Evolutionary conservation across 805 yeast species (phyloP).

Genomic region (Saccharomycopsis lassenensis): DNA sequence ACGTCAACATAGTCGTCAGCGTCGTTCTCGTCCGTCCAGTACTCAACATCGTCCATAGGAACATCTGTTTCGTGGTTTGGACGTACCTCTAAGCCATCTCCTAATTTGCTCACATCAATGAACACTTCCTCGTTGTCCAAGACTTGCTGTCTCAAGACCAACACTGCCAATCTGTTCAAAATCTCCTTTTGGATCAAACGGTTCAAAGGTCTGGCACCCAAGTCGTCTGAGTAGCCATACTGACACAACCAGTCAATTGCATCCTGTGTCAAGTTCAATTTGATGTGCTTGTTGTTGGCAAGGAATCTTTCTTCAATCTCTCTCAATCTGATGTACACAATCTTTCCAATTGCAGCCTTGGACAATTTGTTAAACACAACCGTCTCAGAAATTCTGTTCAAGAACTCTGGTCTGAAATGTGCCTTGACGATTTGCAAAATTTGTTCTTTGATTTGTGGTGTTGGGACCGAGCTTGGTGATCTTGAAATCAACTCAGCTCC

Average conservation of each 20-base stretch:
- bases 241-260: constrained; percentile 76
- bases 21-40: constrained; percentile 50
- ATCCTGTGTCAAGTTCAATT: constrained; percentile 57
- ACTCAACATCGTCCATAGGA: constrained; percentile 39
- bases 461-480: constrained; percentile 52
- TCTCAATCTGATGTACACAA: constrained; percentile 70
- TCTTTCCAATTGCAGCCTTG: constrained; percentile 82
- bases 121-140: constrained; percentile 79
- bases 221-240: constrained; percentile 82
- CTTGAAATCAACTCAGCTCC: constrained; percentile 86
- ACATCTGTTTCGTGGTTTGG: constrained; percentile 72
- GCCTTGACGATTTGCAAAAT: constrained; percentile 77
- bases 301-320: constrained; percentile 84
- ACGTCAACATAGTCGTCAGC: constrained; percentile 37
- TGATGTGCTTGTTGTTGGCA: constrained; percentile 68
- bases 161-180: constrained; percentile 80
- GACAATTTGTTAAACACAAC: constrained; percentile 90
- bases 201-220: constrained; percentile 96
- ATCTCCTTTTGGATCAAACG: constrained; percentile 84
- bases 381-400: constrained; percentile 89
- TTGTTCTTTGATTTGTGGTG: constrained; percentile 54
- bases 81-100: constrained; percentile 62
- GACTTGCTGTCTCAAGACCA: constrained; percentile 77
- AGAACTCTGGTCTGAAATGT: constrained; percentile 95
- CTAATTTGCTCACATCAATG: constrained; percentile 39